A percentile compares a stretch with the other conserved stretches of the same genome.
These are phyloP conservation scores for Alternaria viburni DNA, from an alignment of 2,329 filamentous ascomycete genomes.

Conservation along the genomic window DNA sequence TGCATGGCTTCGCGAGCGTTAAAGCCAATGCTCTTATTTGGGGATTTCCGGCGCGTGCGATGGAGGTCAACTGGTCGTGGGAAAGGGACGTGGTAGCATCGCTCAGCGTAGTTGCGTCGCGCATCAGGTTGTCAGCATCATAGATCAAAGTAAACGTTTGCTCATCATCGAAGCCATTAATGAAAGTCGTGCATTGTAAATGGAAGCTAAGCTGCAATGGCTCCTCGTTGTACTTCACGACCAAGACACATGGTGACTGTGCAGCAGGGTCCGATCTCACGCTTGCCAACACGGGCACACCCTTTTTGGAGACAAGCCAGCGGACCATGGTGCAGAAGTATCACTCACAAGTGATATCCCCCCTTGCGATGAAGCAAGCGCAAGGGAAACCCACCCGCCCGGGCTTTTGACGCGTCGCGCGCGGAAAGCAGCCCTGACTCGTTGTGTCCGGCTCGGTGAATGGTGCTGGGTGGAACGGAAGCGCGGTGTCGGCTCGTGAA, in stretches of 20 bases:
- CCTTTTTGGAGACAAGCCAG: slow-evolving; percentile 11
- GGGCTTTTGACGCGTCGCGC: slow-evolving; percentile 14
- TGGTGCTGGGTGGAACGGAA: neutral
- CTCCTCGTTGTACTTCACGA: slow-evolving; percentile 13
- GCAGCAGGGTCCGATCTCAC: slow-evolving; percentile 7
- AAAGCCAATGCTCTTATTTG: slow-evolving; percentile 16
- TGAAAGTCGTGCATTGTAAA: slow-evolving; percentile 11
- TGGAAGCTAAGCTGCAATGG: slow-evolving; percentile 17
- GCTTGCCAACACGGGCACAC: slow-evolving; percentile 18
- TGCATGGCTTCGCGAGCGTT: slow-evolving; percentile 8
- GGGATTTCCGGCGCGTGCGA: slow-evolving; percentile 17
- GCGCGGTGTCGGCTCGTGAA: neutral
- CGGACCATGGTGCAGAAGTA: slow-evolving; percentile 4
- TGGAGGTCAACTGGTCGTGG: slow-evolving; percentile 6
- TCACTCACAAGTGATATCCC: slow-evolving; percentile 13
- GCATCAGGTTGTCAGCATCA: slow-evolving; percentile 22
- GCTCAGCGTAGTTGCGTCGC: slow-evolving; percentile 9
- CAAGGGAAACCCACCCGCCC: slow-evolving; percentile 21
- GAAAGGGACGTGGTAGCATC: neutral
- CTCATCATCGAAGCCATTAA: slow-evolving; percentile 10
- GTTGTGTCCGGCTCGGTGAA: neutral
- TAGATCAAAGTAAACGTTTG: slow-evolving; percentile 25
- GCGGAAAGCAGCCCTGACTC: slow-evolving; percentile 24
- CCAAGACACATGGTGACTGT: slow-evolving; percentile 12
- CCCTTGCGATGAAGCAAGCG: slow-evolving; percentile 4